Conservation (phyloP, 2,329 filamentous ascomycete species). For the Colletotrichum musae region DNA sequence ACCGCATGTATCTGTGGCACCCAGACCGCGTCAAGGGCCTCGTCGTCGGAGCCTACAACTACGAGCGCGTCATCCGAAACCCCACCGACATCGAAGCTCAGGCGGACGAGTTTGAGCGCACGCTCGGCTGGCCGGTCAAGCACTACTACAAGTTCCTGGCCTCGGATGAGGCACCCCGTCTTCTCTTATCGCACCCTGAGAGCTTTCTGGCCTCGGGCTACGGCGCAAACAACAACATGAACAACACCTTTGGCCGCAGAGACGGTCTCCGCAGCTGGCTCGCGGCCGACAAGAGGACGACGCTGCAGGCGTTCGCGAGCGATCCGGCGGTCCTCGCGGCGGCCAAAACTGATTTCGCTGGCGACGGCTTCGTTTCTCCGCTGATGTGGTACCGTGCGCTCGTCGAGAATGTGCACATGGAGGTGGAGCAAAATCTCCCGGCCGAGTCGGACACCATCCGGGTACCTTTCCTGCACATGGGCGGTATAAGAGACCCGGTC, state of each 20-base stretch:
- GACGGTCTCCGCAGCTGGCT: constrained; percentile 3
- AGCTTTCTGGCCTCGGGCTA: constrained; percentile 1
- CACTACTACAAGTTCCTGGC: constrained; percentile 11
- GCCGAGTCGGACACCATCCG: not conserved
- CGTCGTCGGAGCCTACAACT: constrained; percentile 1
- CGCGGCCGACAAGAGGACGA: not conserved
- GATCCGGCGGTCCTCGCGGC: not conserved
- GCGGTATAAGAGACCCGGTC: not conserved
- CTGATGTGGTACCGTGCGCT: constrained; percentile 17
- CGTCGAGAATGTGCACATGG: constrained; percentile 11
- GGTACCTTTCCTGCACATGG: constrained; percentile 2
- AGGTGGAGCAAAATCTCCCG: constrained; percentile 3
- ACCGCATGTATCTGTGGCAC: constrained; percentile 7
- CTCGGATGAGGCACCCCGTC: not conserved
- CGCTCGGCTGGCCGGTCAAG: constrained; percentile 9
- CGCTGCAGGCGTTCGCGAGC: not conserved
- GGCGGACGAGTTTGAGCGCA: not conserved
- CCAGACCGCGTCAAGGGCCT: constrained; percentile 4
- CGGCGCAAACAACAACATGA: constrained; percentile 6
- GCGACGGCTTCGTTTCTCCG: not conserved
- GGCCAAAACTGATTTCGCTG: not conserved
- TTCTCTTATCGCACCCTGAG: not conserved
- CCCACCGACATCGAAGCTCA: constrained; percentile 4
- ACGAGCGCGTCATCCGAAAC: not conserved
- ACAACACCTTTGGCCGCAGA: constrained; percentile 6